Conservation (phyloP, 805 yeast species). For the Cyberlindnera subsufficiens region DNA sequence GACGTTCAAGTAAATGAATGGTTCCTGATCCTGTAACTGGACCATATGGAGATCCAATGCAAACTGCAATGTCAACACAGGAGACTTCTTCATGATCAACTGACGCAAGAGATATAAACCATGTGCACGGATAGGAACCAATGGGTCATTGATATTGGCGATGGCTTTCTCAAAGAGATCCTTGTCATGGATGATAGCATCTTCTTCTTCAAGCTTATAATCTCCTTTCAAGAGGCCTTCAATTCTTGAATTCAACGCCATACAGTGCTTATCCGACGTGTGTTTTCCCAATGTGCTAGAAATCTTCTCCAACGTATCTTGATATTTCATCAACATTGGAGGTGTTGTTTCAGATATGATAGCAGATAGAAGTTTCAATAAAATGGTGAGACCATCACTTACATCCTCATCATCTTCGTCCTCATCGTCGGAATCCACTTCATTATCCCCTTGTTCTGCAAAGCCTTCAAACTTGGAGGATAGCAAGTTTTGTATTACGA, state of each 20-base stretch:
- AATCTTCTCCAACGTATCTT: constrained; percentile 26
- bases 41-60: constrained; percentile 57
- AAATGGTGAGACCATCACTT: constrained; percentile 25
- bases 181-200: constrained; percentile 25
- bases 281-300: constrained; percentile 13
- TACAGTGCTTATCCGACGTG: constrained; percentile 12
- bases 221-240: constrained; percentile 13
- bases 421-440: constrained; percentile 36
- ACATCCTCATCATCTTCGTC: constrained; percentile 23
- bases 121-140: constrained; percentile 81
- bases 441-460: constrained; percentile 16
- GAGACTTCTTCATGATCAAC: constrained; percentile 44
- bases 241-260: constrained; percentile 13
- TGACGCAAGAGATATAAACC: constrained; percentile 65
- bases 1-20: constrained; percentile 79
- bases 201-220: constrained; percentile 2
- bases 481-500: constrained; percentile 39
- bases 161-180: constrained; percentile 52
- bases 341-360: constrained; percentile 27
- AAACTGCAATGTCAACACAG: constrained; percentile 43
- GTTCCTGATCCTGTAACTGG: constrained; percentile 73
- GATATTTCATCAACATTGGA: constrained; percentile 14
- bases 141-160: constrained; percentile 63
- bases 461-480: constrained; percentile 10
- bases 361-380: constrained; percentile 33